Base-by-base conservation (phyloP, 768 basidiomycete species). In the Xerocomellus chrysenteron region DNA sequence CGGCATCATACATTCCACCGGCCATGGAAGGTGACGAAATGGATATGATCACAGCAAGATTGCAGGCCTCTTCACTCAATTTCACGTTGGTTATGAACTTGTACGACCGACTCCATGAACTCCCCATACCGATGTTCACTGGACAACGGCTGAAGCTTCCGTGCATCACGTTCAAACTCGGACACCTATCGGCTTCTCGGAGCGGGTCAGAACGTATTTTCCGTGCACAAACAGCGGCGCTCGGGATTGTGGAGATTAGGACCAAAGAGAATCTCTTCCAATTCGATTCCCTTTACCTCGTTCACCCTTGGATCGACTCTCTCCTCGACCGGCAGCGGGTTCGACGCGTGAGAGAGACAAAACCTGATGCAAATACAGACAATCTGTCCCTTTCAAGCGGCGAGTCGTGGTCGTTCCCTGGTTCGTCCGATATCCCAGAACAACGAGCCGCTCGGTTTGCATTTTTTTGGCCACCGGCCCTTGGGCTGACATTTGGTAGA, bases 121-220 rank as follows among this genome's bases (percentile, higher is more conserved):
- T 56, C 24, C 43, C 28, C 11, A 24, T 35, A 9, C 43, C 54
- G 6, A 33, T 8, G 0, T 46, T 55, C 2, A n/a, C 21, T 28
- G 43, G 30, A 10, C 42, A 35, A 14, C 43, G 46, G 3, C 30
- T 60, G 47, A 52, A 33, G 28, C 52, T 60, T 42, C 59, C 56
- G 17, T 58, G 59, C 30, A 19, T 58, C 26, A n/a, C 26, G 5
- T 60, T 60, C 40, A 30, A 44, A 19, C 47, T 58, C 1, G 32
- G 52, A 6, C 47, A 11, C 13, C 12, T 42, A 30, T 54, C 35
- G 1, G 14, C 14, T 10, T n/a, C 26, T 16, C 37, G 12, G 13
- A 14, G 26, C 19, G 13, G 3, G 30, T 44, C 30, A 0, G 43
- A 33, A 12, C 5, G 17, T 9, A 9, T 51, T 21, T 21, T 21